Base-by-base conservation (phyloP, 1,284 basidiomycete species). In the Boletus semigastroideus region DNA sequence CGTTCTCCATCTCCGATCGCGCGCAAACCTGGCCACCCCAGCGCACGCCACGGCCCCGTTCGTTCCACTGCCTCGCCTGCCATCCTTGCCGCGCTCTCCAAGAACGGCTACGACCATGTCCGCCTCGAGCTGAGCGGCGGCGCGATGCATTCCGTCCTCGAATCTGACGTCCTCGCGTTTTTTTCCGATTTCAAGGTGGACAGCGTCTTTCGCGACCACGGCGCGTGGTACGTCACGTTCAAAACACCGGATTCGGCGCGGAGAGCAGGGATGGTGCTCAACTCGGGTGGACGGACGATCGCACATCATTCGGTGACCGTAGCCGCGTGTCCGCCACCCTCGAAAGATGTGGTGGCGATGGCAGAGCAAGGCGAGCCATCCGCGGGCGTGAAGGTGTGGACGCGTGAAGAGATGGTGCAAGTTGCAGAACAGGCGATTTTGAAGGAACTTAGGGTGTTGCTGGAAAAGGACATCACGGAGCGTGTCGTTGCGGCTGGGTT, bases 151-250 rank as follows among this genome's bases (percentile, higher is more conserved):
- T 74, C 75, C n/a, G 78, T 85, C 38, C 70, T 73, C 51, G 85
- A 88, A 61, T 82, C 82, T 33, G 84, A 87, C 48, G 80, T 91
- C 19, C 61, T 69, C 54, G 66, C 63, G 41, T 84, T 84, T 57
- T 84, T 89, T 62, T 73, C 75, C 20, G 80, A 76, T 39, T 87
- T 89, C 66, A 74, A 79, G 53, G 75, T 86, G 34, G 84, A 89
- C 52, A 78, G 79, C 75, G 86, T 90, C 25, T 71, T 90, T 2
- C 80, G 80, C 55, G 87, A 90, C 64, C 77, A 80, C 47, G 71
- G 73, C 9, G 84, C 80, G 12, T 83, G 86, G 74, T 90, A 87
- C 60, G 78, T 89, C 53, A 86, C 86, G 4, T 91, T 91, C 61
- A 63, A 72, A 43, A 78, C 78, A 7, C 64, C 72, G 1, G 80